These are phyloP conservation scores for Penicillium maclennaniae DNA, from an alignment of 495 filamentous ascomycete genomes.

Conservation along the genomic window DNA sequence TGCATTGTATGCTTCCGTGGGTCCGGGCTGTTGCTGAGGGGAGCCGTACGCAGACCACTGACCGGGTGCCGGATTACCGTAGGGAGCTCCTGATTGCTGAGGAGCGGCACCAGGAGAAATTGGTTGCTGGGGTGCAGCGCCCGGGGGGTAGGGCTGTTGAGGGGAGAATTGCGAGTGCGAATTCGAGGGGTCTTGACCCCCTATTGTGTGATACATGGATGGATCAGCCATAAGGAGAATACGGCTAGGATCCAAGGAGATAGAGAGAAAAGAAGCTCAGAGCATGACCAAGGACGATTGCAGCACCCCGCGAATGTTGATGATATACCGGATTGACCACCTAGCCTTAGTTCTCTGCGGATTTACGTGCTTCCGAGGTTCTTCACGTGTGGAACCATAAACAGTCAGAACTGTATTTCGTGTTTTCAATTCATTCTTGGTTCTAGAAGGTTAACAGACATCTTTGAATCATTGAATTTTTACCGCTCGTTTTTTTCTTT, in stretches of 20 bases:
- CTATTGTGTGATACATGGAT: conserved; percentile 71
- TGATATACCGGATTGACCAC: conserved; percentile 37
- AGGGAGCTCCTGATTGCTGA: conserved; percentile 55
- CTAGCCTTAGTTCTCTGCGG: conserved; percentile 27
- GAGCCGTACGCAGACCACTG: conserved; percentile 46
- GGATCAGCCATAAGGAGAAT: conserved; percentile 66
- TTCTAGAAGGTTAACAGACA: not conserved
- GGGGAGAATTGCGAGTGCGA: conserved; percentile 59
- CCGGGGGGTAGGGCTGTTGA: conserved; percentile 34
- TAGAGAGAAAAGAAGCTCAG: conserved; percentile 5
- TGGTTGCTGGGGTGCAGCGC: conserved; percentile 59
- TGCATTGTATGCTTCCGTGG: conserved; percentile 32
- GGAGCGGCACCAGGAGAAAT: conserved; percentile 51
- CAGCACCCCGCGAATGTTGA: conserved; percentile 24
- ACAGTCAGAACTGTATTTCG: not conserved
- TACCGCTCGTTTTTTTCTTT: too few species aligned
- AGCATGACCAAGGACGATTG: conserved; percentile 13
- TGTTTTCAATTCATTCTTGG: not conserved
- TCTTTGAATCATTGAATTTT: too few species aligned
- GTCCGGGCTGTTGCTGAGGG: conserved; percentile 29
- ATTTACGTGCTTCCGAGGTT: conserved; percentile 34
- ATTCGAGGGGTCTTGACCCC: conserved; percentile 62
- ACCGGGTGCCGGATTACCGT: conserved; percentile 34
- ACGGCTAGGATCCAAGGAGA: conserved; percentile 12
- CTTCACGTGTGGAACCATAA: conserved; percentile 18